Conservation (phyloP, 176 grass and related monocot species). For the Juncus effusus region DNA sequence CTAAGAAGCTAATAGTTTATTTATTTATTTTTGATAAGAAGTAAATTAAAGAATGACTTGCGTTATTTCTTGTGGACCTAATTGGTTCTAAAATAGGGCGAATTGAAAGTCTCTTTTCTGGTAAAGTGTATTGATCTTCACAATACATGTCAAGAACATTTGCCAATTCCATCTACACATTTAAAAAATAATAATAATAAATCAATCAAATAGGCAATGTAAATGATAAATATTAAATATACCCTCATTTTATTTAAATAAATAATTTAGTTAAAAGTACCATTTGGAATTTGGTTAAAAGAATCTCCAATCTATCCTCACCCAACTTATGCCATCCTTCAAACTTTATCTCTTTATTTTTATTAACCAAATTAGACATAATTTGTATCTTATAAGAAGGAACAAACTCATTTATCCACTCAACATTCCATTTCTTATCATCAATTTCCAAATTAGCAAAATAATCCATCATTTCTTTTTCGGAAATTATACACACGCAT, state of each 20-base stretch:
- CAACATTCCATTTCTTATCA: slow-evolving; percentile 37
- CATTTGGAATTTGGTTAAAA: slow-evolving; percentile 84
- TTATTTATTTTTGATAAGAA: not conserved
- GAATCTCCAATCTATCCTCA: slow-evolving; percentile 72
- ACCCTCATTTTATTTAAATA: not conserved
- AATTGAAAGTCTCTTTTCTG: slow-evolving; percentile 56
- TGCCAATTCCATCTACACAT: slow-evolving; percentile 59
- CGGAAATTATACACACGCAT: slow-evolving; percentile 56
- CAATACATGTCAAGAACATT: slow-evolving; percentile 89
- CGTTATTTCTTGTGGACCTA: slow-evolving; percentile 56
- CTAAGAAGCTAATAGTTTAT: too few relatives aligned
- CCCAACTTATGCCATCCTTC: slow-evolving; percentile 53
- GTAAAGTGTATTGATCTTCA: slow-evolving; percentile 78
- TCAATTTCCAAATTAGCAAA: slow-evolving; percentile 50
- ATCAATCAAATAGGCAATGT: not conserved
- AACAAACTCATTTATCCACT: slow-evolving; percentile 62
- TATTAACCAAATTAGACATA: slow-evolving; percentile 31
- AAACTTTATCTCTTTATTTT: slow-evolving; percentile 43
- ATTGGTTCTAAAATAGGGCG: slow-evolving; percentile 42
- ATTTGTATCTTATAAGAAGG: slow-evolving; percentile 74
- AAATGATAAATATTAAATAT: not conserved
- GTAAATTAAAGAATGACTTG: slow-evolving; percentile 25
- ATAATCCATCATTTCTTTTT: slow-evolving; percentile 45
- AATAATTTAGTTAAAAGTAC: slow-evolving; percentile 40
- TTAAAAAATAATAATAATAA: not conserved